Base-by-base conservation (phyloP, 1,284 basidiomycete genomes). In the Heterobasidion occidentale region DNA sequence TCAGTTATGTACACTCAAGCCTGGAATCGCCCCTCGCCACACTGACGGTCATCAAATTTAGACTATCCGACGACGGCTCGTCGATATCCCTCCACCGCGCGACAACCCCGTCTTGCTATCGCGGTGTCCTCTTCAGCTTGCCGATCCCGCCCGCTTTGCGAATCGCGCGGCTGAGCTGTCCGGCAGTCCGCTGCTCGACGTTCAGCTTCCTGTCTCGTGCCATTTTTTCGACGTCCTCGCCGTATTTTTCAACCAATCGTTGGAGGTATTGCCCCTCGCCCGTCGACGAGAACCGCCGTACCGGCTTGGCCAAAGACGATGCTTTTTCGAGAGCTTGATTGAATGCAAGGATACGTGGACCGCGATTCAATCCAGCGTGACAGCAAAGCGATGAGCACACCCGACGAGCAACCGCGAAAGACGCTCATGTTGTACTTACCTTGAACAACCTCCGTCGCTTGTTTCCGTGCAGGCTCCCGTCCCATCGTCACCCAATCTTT, bases 171-270 rank as follows among this genome's bases (percentile, higher is more conserved):
- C 68, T 78, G 66, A 99, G 74, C 73, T 95, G 86, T 15, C 93
- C 95, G 42, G 77, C 79, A 4, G 94, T 98, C 68, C 88, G 85
- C 73, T 98, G 96, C 71, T 86, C 87, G 20, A 82, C 72, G 67
- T 99, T 98, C 59, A 89, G 70, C 69, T 79, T 86, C 61, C 83
- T 73, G 73, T 98, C 95, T 61, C 77, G 77, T 9, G 86, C 83
- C 93, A 97, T 97, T 45, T 72, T 76, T 33, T 83, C 79, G 17
- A 86, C 73, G 71, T 98, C 88, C 44, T 77, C 73, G 0, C 86
- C 89, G 71, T 98, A 77, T 68, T 82, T 87, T 45, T 71, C 68
- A 9, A 93, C 81, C 36, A 98, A 77, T 44, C 79, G 72, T 52
- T 71, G 69, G 44, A 99, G 77, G 75, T 88, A 92, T 45, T 72